A percentile compares a stretch with the other conserved stretches of the same genome.
These are phyloP conservation scores for Astrothelium macrocarpum DNA, from an alignment of 495 filamentous ascomycete genomes.

Conservation along the genomic window DNA sequence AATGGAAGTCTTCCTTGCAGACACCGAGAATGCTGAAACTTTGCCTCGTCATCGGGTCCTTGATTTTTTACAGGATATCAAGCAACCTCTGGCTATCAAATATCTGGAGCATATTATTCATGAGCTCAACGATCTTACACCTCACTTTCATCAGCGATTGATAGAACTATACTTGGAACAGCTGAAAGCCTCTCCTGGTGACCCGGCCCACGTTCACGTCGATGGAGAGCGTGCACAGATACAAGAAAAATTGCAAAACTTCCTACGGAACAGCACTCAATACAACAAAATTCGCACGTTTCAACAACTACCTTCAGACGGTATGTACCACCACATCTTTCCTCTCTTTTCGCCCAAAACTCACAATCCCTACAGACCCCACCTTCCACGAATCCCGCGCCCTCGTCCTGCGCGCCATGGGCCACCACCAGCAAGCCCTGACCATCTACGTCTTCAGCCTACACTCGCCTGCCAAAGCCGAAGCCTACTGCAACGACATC, in stretches of 20 bases:
- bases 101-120: conserved; percentile 90
- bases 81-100: conserved; percentile 57
- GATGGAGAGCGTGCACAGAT: conserved; percentile 40
- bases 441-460: conserved; percentile 96
- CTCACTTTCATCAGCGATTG: conserved; percentile 78
- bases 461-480: conserved; percentile 75
- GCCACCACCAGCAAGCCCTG: conserved; percentile 83
- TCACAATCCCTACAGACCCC: conserved; percentile 46
- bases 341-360: background rate
- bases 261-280: conserved; percentile 65
- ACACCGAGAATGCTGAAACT: conserved; percentile 90
- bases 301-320: conserved; percentile 63
- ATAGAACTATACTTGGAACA: conserved; percentile 64
- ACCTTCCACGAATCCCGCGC: conserved; percentile 85
- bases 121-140: conserved; percentile 74
- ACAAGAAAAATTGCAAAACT: conserved; percentile 57
- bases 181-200: conserved; percentile 37
- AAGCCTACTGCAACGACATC: conserved; percentile 88
- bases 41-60: conserved; percentile 68
- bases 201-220: conserved; percentile 37
- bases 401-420: conserved; percentile 90
- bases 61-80: conserved; percentile 58
- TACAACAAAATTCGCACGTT: conserved; percentile 73
- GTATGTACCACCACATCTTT: conserved; percentile 38
- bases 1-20: conserved; percentile 91